Conservation (phyloP, 768 basidiomycete genomes). For the Dictyophora rubrovolvata region DNA sequence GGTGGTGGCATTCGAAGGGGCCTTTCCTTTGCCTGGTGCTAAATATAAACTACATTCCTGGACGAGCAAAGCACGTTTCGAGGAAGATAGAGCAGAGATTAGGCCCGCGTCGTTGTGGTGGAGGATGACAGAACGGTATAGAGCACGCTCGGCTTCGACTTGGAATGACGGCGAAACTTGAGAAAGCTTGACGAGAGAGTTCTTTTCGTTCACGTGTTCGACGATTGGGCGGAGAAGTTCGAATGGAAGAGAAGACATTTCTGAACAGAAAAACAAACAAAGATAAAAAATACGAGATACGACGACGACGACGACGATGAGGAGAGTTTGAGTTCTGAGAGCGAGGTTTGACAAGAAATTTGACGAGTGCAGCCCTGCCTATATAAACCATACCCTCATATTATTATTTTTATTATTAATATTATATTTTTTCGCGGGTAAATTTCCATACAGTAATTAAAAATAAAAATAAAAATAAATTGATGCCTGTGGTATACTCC, state of each 20-base stretch:
- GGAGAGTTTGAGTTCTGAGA: not conserved
- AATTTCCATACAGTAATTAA: not conserved
- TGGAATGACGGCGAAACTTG: conserved; percentile 10
- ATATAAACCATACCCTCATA: too few species aligned
- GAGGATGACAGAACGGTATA: conserved; percentile 9
- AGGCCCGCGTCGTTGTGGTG: conserved; percentile 3
- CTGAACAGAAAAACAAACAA: not conserved
- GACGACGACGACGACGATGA: not conserved
- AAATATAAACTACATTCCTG: conserved; percentile 3
- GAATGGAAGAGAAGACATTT: conserved; percentile 7
- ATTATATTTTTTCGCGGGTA: not conserved
- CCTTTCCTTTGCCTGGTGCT: not conserved
- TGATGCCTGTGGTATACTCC: not conserved
- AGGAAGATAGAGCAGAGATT: not conserved
- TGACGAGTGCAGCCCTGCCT: not conserved
- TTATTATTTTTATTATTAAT: too few species aligned
- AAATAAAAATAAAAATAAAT: not conserved
- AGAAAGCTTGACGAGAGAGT: conserved; percentile 6
- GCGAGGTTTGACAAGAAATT: not conserved
- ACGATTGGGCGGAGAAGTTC: conserved; percentile 10
- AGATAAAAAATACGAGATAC: not conserved
- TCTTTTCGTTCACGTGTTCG: conserved; percentile 4
- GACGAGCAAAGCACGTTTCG: conserved; percentile 1
- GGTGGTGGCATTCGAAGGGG: not conserved
- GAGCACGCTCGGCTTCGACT: conserved; percentile 10